Percentiles rank a stretch among this genome's conserved stretches.
Conservation (phyloP, 2,329 filamentous ascomycete species). For the Aspergillus nomiae region DNA sequence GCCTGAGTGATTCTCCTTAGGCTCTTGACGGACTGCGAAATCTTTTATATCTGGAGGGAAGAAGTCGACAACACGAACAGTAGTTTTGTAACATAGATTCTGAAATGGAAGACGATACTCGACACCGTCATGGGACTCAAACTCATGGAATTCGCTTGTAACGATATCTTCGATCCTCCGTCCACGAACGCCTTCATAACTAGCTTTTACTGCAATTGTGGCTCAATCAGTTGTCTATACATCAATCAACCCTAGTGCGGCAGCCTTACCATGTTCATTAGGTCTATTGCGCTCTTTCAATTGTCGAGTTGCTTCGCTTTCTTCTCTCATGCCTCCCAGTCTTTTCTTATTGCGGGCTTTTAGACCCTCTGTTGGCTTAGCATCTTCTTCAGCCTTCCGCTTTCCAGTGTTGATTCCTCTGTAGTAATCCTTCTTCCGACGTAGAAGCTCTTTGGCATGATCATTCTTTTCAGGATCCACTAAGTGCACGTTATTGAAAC, state of each 20-base stretch:
- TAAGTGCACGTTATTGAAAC: conserved; percentile 54
- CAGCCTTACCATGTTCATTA: conserved; percentile 46
- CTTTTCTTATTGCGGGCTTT: conserved; percentile 35
- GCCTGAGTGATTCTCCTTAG: conserved; percentile 48
- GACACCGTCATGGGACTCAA: conserved; percentile 48
- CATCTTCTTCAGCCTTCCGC: conserved; percentile 29
- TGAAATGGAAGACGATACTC: conserved; percentile 66
- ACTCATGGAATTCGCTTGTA: conserved; percentile 48
- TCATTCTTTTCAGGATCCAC: conserved; percentile 51
- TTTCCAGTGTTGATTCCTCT: conserved; percentile 46
- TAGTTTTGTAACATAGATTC: conserved; percentile 69
- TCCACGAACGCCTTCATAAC: conserved; percentile 43
- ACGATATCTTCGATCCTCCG: conserved; percentile 53
- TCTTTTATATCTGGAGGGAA: conserved; percentile 69
- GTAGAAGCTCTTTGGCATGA: conserved; percentile 59
- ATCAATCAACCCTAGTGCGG: conserved; percentile 1
- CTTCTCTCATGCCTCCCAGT: conserved; percentile 31
- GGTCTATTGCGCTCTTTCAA: conserved; percentile 30
- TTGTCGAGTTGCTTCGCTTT: conserved; percentile 28
- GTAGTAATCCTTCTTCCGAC: conserved; percentile 66
- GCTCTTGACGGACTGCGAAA: conserved; percentile 61
- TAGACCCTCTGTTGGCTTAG: conserved; percentile 33
- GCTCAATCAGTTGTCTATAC: conserved; percentile 12
- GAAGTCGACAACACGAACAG: conserved; percentile 81
- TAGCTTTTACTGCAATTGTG: conserved; percentile 48